A percentile compares a stretch with the other conserved stretches of the same genome.
phyloP scores from a whole-genome alignment of 768 basidiomycete genomes.

The Candolleomyces efflorescens region DNA sequence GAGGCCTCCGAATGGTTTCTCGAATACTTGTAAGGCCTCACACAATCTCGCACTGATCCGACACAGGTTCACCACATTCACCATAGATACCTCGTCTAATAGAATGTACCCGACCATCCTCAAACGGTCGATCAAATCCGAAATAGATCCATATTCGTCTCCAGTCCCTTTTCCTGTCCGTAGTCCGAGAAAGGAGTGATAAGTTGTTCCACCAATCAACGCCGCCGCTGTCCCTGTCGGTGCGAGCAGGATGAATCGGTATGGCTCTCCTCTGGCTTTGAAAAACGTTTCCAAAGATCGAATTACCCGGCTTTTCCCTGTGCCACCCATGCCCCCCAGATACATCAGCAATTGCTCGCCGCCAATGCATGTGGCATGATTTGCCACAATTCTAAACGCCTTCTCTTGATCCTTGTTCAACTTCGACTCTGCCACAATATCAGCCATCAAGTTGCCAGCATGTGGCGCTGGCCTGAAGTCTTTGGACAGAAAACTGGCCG shows the following conservation, averaged over 20 bases:
- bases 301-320: slow-evolving; percentile 29
- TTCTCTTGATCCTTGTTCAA: slow-evolving; percentile 26
- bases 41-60: slow-evolving; percentile 22
- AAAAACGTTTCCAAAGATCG: slow-evolving; percentile 21
- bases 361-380: slow-evolving; percentile 15
- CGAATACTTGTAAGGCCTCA: slow-evolving; percentile 17
- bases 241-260: slow-evolving; percentile 22
- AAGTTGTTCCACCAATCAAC: slow-evolving; percentile 3
- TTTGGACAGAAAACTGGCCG: too few species aligned
- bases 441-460: background rate
- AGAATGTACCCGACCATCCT: slow-evolving; percentile 32
- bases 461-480: too few species aligned
- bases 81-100: slow-evolving; percentile 37
- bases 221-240: slow-evolving; percentile 24
- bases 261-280: slow-evolving; percentile 14
- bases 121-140: too few species aligned
- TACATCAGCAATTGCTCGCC: slow-evolving; percentile 26
- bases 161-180: background rate
- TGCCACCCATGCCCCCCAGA: slow-evolving; percentile 29
- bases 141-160: too few species aligned
- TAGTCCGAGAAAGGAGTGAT: background rate
- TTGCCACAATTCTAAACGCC: slow-evolving; percentile 26
- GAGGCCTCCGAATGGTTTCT: slow-evolving; percentile 27
- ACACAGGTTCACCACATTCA: slow-evolving; percentile 27
- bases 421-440: slow-evolving; percentile 9